Evolutionary conservation across 441 rosid species (phyloP).

Genomic region (Capsella rubella): DNA sequence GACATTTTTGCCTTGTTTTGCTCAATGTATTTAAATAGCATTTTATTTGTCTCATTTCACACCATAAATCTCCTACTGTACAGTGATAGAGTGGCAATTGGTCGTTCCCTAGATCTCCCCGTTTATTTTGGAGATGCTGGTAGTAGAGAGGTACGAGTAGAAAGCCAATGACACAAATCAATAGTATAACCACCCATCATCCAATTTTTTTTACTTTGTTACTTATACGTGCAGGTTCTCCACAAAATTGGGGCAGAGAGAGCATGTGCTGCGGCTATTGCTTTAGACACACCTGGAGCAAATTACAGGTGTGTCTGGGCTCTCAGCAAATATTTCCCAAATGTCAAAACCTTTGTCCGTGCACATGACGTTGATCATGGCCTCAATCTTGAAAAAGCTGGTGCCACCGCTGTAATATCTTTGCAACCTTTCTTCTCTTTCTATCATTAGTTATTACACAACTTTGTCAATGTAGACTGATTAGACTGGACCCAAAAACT

Average conservation of each 20-base stretch:
- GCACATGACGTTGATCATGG: conserved; percentile 99
- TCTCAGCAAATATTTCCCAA: conserved; percentile 93
- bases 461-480: conserved; percentile 10
- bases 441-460: not conserved
- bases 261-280: conserved; percentile 97
- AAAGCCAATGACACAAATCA: not conserved
- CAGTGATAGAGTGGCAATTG: conserved; percentile 96
- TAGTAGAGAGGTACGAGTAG: conserved; percentile 81
- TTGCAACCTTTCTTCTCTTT: conserved; percentile 35
- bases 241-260: conserved; percentile 96
- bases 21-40: not conserved
- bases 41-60: not conserved
- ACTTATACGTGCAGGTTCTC: conserved; percentile 61
- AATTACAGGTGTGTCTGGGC: conserved; percentile 99
- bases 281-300: conserved; percentile 96
- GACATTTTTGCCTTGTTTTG: conserved; percentile 8
- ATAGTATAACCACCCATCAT: not conserved
- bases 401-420: conserved; percentile 88
- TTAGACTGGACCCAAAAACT: conserved; percentile 30
- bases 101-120: conserved; percentile 95
- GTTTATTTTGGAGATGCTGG: conserved; percentile 98
- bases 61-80: conserved; percentile 35
- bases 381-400: conserved; percentile 94
- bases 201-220: not conserved
- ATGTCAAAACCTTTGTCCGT: conserved; percentile 94